phyloP scores from a whole-genome alignment of 768 basidiomycete species.

The Lyophyllum semitale region DNA sequence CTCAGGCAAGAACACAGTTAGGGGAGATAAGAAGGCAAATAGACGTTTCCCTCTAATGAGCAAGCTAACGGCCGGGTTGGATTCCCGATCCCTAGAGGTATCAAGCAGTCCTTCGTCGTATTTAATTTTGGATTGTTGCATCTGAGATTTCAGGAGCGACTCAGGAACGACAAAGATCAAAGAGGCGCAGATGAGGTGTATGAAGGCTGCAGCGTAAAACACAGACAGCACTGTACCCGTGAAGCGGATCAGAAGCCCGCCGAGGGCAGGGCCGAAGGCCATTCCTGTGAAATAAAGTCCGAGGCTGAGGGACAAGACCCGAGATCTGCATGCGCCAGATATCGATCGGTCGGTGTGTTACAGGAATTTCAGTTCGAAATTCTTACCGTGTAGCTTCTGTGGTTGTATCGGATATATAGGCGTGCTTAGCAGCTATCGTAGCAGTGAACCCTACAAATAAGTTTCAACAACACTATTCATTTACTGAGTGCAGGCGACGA shows the following conservation, averaged over 20 bases:
- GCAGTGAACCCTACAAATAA: slow-evolving; percentile 44
- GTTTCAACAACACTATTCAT: slow-evolving; percentile 1
- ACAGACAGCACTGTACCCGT: slow-evolving; percentile 61
- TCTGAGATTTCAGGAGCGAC: slow-evolving; percentile 59
- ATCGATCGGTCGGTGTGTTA: slow-evolving; percentile 1
- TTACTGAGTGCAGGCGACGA: neutral
- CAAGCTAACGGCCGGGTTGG: slow-evolving; percentile 18
- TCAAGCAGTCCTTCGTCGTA: slow-evolving; percentile 35
- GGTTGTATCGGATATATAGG: slow-evolving; percentile 72
- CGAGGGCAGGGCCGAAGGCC: slow-evolving; percentile 75
- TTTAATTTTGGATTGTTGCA: slow-evolving; percentile 38
- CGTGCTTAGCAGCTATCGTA: slow-evolving; percentile 53
- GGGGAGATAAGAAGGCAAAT: slow-evolving; percentile 70
- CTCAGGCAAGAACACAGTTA: slow-evolving; percentile 62
- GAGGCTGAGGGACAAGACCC: slow-evolving; percentile 60
- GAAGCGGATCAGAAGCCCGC: slow-evolving; percentile 60
- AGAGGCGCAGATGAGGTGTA: slow-evolving; percentile 52
- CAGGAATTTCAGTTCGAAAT: neutral
- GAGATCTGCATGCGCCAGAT: slow-evolving; percentile 45
- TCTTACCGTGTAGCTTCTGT: slow-evolving; percentile 53
- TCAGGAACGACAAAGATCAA: slow-evolving; percentile 73
- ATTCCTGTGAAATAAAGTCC: slow-evolving; percentile 78
- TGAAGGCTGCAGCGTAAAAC: slow-evolving; percentile 63
- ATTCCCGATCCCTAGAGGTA: slow-evolving; percentile 14
- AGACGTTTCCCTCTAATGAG: slow-evolving; percentile 44